These are phyloP conservation scores for Beauveria medogensis DNA, from an alignment of 2,329 filamentous ascomycete genomes.

Conservation along the genomic window DNA sequence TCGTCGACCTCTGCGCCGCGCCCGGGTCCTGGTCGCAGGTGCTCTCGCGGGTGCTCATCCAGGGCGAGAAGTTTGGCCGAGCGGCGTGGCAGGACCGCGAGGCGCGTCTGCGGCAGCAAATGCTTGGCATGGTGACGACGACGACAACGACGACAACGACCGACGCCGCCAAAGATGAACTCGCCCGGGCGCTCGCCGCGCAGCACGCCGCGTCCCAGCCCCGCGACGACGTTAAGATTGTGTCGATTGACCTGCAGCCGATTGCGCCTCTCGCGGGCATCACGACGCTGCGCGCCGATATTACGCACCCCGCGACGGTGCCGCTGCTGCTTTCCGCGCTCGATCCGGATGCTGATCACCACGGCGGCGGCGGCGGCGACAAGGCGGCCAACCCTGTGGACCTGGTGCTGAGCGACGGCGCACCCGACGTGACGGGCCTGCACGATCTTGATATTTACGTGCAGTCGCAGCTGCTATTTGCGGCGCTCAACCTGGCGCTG, in stretches of 20 bases:
- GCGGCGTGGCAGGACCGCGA: slow-evolving; percentile 82
- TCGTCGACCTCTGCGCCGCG: slow-evolving; percentile 92
- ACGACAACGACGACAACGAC: slow-evolving; percentile 6
- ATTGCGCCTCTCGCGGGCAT: slow-evolving; percentile 93
- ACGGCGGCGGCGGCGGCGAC: slow-evolving; percentile 14
- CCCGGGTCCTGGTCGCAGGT: slow-evolving; percentile 98
- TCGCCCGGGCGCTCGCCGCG: background rate
- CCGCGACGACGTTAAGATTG: slow-evolving; percentile 76
- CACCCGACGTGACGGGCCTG: slow-evolving; percentile 90
- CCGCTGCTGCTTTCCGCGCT: slow-evolving; percentile 79
- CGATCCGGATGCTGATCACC: slow-evolving; percentile 54
- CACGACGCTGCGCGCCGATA: slow-evolving; percentile 85
- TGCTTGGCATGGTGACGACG: slow-evolving; percentile 42
- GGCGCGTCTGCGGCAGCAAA: slow-evolving; percentile 53
- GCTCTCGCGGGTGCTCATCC: slow-evolving; percentile 84
- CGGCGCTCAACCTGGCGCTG: slow-evolving; percentile 84
- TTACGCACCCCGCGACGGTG: slow-evolving; percentile 93
- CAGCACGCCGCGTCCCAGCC: slow-evolving; percentile 30
- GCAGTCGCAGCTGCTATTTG: slow-evolving; percentile 89
- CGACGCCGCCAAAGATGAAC: slow-evolving; percentile 12
- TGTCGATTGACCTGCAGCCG: slow-evolving; percentile 90
- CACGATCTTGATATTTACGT: slow-evolving; percentile 98
- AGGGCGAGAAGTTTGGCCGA: slow-evolving; percentile 82
- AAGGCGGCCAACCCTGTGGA: slow-evolving; percentile 74
- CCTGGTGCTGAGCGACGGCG: slow-evolving; percentile 89